Base-by-base conservation (phyloP, 2,329 filamentous ascomycete species). In the Alternaria dauci region DNA sequence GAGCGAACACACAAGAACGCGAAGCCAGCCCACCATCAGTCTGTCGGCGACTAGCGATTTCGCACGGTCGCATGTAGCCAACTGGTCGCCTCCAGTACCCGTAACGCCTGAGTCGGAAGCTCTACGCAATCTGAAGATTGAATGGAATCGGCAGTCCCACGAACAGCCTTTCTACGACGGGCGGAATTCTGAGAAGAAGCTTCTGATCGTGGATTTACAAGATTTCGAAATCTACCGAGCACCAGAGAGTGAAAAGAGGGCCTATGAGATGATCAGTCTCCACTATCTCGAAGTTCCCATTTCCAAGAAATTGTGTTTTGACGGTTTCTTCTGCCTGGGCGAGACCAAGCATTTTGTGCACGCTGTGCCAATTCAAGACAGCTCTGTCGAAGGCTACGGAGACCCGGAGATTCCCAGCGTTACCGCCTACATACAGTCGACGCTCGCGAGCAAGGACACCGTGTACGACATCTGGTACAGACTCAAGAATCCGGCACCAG, bases 371-470 rank as follows among this genome's bases (percentile, higher is more conserved):
- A 90, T 94, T 47, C 70, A 77, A 0, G 79, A 84, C 1, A 77
- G 91, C 1, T 88, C 89, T 0, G 84, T 95, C 11, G 90, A 88
- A 2, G 88, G 88, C 28, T 93, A 93, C 71, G 87, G 86, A 0
- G 72, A 83, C 1, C 71, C 80, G 0, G 69, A 81, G 7, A 74
- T 82, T 23, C 82, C 84, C 0, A 71, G 70, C 0, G 82, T 88
- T 8, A 78, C 85, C 16, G 82, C 93, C 1, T 94, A 89, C 85
- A 83, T 94, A 2, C 84, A 87, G 18, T 90, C 90, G 0, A 53
- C 78, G 4, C 14, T 59, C 0, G 75, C 69, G 1, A 52, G 70
- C 0, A 69, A 70, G 1, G 71, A 72, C 11, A 1, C 3, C 0
- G 26, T 71, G 16, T 62, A 73, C 14, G 74, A 81, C 11, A 74